These are phyloP conservation scores for Vitis hybrid DNA, from an alignment of 177 flowering plant species.

Conservation along the genomic window DNA sequence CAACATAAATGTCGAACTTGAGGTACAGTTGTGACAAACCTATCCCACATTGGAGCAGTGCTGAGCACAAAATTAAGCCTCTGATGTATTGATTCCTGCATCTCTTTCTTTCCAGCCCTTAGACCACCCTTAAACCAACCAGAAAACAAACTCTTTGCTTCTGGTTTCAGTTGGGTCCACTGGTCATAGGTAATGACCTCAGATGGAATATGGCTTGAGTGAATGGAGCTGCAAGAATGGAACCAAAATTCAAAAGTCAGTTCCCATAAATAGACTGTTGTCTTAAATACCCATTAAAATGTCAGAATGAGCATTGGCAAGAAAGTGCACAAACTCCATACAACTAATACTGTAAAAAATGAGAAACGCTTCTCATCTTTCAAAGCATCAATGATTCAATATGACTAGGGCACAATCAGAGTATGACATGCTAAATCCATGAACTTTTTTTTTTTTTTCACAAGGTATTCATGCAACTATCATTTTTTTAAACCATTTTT, in stretches of 20 bases:
- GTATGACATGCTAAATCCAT: neutral
- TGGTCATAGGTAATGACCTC: slow-evolving; percentile 83
- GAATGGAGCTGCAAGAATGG: slow-evolving; percentile 44
- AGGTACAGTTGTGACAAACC: slow-evolving; percentile 35
- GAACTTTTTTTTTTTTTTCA: neutral
- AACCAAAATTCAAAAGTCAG: slow-evolving; percentile 2
- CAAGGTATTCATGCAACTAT: too few species aligned
- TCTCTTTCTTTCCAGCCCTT: slow-evolving; percentile 68
- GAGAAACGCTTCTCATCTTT: neutral
- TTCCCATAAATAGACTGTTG: neutral
- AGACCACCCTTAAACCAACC: slow-evolving; percentile 86
- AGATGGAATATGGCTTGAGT: slow-evolving; percentile 48
- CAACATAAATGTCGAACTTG: neutral
- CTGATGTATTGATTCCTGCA: slow-evolving; percentile 64
- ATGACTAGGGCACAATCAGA: neutral
- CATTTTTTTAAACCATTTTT: neutral
- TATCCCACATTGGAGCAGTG: slow-evolving; percentile 92
- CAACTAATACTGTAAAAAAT: neutral
- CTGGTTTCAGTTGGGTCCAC: slow-evolving; percentile 71
- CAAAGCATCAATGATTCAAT: neutral
- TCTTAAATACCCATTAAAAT: slow-evolving; percentile 1
- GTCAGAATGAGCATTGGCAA: neutral
- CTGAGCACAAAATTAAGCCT: slow-evolving; percentile 60
- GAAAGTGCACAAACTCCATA: neutral
- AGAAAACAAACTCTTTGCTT: slow-evolving; percentile 48